Base-by-base conservation (phyloP, 2,329 filamentous ascomycete genomes). In the Fusarium papillatum region DNA sequence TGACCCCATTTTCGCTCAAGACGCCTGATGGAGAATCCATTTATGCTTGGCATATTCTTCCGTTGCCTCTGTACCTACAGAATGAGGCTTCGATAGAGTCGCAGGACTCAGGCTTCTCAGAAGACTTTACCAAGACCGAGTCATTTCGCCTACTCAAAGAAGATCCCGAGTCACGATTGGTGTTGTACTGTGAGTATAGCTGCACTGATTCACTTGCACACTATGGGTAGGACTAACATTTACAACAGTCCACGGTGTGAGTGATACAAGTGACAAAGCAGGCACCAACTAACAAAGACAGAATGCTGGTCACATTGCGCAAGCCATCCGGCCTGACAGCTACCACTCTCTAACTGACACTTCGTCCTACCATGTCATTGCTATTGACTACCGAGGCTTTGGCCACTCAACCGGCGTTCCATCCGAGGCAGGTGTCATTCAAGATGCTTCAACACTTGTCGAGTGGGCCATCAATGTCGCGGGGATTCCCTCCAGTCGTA, bases 31-130 rank as follows among this genome's bases (percentile, higher is more conserved):
- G 92, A 46, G 93, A 96, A 83, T 91, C 87, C 3, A 86, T 98
- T 22, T 97, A 97, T 81, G 94, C 94, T 31, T 98, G 96, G 96
- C 96, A 98, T 81, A 89, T 98, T 66, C 86, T 98, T 61, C 96
- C 96, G 0, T 84, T 97, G 9, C 91, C 93, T 64, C 86, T 95
- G 0, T 98, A 97, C 82, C 87, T 91, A 9, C 88, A 93, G 76
- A 90, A 98, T 78, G 94, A 97, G 79, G 84, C 88, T 26, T 85
- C 86, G 17, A 85, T 97, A 16, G 85, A 90, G 46, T 82, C 84
- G 7, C 88, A 91, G 76, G 83, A 85, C 8, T 82, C 85, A 2
- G 90, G 89, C 0, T 83, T 90, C 24, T 87, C 85, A 24, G 62
- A 84, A 2, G 88, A 94, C 73, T 87, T 94, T 67, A 89, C 88